phyloP scores from a whole-genome alignment of 768 basidiomycete genomes.

The Mycena maculata region DNA sequence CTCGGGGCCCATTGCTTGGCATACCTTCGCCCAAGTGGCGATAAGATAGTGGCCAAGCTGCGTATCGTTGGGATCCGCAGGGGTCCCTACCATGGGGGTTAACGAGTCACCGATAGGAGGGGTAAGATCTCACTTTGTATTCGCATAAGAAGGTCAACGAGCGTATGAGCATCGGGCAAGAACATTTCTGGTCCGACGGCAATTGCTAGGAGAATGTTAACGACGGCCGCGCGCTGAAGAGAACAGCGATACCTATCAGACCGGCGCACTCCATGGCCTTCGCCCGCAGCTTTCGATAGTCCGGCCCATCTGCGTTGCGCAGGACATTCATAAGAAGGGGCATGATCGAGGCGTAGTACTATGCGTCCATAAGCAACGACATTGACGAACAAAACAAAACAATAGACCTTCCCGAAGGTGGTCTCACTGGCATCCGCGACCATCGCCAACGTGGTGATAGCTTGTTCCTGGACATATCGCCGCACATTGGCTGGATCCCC shows the following conservation, averaged over 20 bases:
- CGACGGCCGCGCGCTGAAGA: neutral
- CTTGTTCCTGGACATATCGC: constrained; percentile 88
- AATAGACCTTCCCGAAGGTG: constrained; percentile 75
- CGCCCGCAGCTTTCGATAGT: constrained; percentile 75
- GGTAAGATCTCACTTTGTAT: constrained; percentile 72
- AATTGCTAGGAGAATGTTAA: constrained; percentile 63
- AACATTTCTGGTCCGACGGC: constrained; percentile 88
- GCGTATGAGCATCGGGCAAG: constrained; percentile 74
- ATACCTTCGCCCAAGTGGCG: constrained; percentile 90
- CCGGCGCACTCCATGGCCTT: constrained; percentile 95
- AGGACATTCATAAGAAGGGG: constrained; percentile 83
- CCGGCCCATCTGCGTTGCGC: constrained; percentile 72
- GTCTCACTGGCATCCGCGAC: constrained; percentile 87
- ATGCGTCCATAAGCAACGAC: constrained; percentile 10
- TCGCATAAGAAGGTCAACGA: constrained; percentile 78
- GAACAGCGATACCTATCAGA: constrained; percentile 68
- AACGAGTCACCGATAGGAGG: neutral
- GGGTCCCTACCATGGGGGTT: constrained; percentile 60
- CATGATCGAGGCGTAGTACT: constrained; percentile 87
- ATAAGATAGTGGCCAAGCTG: constrained; percentile 82
- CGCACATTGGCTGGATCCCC: constrained; percentile 54
- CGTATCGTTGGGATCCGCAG: constrained; percentile 77
- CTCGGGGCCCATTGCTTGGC: constrained; percentile 84
- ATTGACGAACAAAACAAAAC: neutral
- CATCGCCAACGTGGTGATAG: constrained; percentile 89